Percentiles rank a stretch among this genome's conserved stretches.
These are phyloP conservation scores for Raffaelea arxii DNA, from an alignment of 2,329 filamentous ascomycete genomes.

Conservation along the genomic window DNA sequence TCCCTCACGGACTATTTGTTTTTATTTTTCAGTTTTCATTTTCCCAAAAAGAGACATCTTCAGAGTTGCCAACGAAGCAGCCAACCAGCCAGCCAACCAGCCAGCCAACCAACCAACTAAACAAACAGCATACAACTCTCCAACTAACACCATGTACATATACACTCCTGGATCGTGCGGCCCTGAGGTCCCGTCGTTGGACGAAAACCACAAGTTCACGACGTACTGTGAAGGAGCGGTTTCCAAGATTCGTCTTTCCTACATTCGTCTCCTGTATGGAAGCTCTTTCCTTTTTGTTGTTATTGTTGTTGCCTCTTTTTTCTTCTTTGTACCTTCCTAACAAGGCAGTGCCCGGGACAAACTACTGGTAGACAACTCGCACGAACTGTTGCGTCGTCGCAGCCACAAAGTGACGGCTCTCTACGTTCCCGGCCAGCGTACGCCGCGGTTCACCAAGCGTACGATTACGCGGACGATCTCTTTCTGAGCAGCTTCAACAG, in stretches of 20 bases:
- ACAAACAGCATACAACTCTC: too few species aligned
- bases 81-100: too few species aligned
- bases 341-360: constrained; percentile 12
- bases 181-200: constrained; percentile 8
- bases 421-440: constrained; percentile 9
- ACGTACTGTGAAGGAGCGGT: constrained; percentile 31
- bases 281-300: not conserved
- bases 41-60: too few species aligned
- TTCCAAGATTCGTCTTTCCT: constrained; percentile 36
- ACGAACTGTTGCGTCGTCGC: constrained; percentile 15
- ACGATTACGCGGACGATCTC: constrained; percentile 19
- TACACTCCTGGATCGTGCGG: too few species aligned
- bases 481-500: not conserved
- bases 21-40: too few species aligned
- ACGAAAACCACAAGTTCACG: constrained; percentile 22
- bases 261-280: constrained; percentile 19
- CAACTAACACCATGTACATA: too few species aligned
- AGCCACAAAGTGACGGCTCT: constrained; percentile 14
- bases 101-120: too few species aligned
- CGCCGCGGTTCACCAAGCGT: constrained; percentile 23
- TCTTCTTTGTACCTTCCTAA: not conserved
- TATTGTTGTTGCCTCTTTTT: not conserved
- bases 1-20: too few species aligned
- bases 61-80: too few species aligned
- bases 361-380: constrained; percentile 1